phyloP scores from a whole-genome alignment of 345 rosid species.

The Erucastrum elatum region DNA sequence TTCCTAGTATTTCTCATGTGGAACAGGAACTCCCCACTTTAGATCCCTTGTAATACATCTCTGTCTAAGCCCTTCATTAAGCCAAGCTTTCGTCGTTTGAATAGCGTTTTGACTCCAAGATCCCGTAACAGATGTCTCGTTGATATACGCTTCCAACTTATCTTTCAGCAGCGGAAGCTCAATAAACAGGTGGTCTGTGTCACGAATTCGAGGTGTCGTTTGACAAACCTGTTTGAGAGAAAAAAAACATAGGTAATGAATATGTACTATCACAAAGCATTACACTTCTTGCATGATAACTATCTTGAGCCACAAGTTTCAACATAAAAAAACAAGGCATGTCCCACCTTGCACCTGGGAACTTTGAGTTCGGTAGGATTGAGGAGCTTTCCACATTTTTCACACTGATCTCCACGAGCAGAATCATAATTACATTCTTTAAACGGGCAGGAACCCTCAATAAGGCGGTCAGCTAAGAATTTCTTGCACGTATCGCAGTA shows the following conservation, averaged over 20 bases:
- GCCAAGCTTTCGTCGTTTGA: constrained; percentile 87
- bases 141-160: constrained; percentile 64
- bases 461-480: constrained; percentile 92
- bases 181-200: constrained; percentile 86
- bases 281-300: neutral
- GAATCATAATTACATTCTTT: constrained; percentile 72
- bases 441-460: constrained; percentile 83
- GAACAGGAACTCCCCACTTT: constrained; percentile 99
- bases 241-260: constrained; percentile 5
- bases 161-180: constrained; percentile 88
- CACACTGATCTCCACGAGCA: constrained; percentile 99
- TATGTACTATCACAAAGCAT: neutral
- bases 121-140: constrained; percentile 69
- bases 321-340: neutral
- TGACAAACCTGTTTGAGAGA: constrained; percentile 59
- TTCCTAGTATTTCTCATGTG: constrained; percentile 77
- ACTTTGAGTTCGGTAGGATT: constrained; percentile 85
- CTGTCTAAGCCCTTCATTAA: constrained; percentile 79
- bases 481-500: constrained; percentile 75
- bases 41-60: constrained; percentile 96
- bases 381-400: constrained; percentile 82
- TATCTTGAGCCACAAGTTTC: neutral
- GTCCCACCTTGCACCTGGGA: constrained; percentile 78
- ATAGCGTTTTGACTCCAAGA: constrained; percentile 98
- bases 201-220: constrained; percentile 62